Evolutionary conservation across 2,329 filamentous ascomycete species (phyloP).

Genomic region (Phoma herbarum): DNA sequence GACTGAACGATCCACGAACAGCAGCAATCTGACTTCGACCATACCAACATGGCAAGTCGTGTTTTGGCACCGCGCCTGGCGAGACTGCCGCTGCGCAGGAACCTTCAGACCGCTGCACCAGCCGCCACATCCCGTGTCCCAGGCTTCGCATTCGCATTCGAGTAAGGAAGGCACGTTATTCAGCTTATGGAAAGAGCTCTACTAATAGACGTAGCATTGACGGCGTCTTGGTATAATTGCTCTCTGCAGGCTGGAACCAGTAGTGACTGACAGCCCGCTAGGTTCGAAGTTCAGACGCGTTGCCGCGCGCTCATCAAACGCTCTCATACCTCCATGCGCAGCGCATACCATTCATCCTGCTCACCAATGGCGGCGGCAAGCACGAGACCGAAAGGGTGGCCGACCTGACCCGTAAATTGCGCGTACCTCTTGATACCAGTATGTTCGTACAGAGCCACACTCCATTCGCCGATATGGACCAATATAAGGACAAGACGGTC

Average conservation of each 20-base stretch:
- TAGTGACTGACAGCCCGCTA: background rate
- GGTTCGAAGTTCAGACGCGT: slow-evolving; percentile 74
- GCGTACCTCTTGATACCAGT: slow-evolving; percentile 69
- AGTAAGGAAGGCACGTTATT: slow-evolving; percentile 54
- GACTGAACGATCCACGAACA: background rate
- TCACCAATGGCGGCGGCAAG: slow-evolving; percentile 95
- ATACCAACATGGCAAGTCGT: slow-evolving; percentile 10
- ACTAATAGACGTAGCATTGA: slow-evolving; percentile 72
- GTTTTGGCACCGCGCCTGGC: slow-evolving; percentile 1
- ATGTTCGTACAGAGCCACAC: slow-evolving; percentile 92
- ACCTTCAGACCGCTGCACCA: slow-evolving; percentile 39
- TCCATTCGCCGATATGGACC: slow-evolving; percentile 75
- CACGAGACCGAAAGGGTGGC: slow-evolving; percentile 76
- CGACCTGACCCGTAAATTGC: slow-evolving; percentile 73
- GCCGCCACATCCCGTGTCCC: slow-evolving; percentile 37
- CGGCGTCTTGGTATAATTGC: slow-evolving; percentile 81
- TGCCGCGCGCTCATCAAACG: slow-evolving; percentile 79
- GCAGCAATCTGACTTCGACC: background rate
- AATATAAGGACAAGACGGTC: slow-evolving; percentile 63
- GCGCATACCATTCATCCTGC: slow-evolving; percentile 87
- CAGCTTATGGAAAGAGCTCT: slow-evolving; percentile 15
- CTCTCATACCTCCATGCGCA: slow-evolving; percentile 76
- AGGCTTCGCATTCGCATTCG: slow-evolving; percentile 65
- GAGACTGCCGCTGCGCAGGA: slow-evolving; percentile 26
- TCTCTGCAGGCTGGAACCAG: background rate